phyloP scores from a whole-genome alignment of 2,329 filamentous ascomycete species.

The Penicillium digitatum region DNA sequence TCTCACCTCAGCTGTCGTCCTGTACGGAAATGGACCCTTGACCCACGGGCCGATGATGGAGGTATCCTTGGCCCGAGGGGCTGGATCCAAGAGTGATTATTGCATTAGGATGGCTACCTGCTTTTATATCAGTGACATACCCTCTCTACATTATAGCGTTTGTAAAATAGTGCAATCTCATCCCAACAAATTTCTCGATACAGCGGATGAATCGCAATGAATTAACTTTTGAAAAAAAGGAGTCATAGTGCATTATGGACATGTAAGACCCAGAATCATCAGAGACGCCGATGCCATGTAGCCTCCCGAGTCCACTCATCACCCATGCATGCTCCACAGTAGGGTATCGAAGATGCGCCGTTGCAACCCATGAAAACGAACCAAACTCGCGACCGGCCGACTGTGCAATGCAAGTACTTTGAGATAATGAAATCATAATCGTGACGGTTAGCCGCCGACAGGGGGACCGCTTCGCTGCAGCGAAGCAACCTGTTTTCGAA shows the following conservation, averaged over 20 bases:
- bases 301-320: conserved; percentile 17
- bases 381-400: conserved; percentile 13
- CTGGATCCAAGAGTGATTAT: conserved; percentile 46
- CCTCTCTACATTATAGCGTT: neutral
- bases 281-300: conserved; percentile 26
- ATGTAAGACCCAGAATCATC: conserved; percentile 14
- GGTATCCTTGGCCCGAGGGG: conserved; percentile 62
- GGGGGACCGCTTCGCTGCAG: conserved; percentile 37
- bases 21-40: conserved; percentile 70
- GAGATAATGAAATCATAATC: conserved; percentile 12
- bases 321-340: conserved; percentile 22
- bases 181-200: neutral
- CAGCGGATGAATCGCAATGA: conserved; percentile 1
- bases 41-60: conserved; percentile 56
- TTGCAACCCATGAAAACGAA: conserved; percentile 23
- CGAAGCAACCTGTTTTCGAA: conserved; percentile 46
- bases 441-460: conserved; percentile 33
- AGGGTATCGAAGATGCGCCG: conserved; percentile 30
- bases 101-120: conserved; percentile 15
- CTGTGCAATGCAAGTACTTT: conserved; percentile 19
- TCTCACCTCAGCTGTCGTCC: conserved; percentile 59
- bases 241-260: conserved; percentile 9
- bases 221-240: neutral
- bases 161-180: conserved; percentile 3
- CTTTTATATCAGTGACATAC: conserved; percentile 24